A percentile compares a stretch with the other conserved stretches of the same genome.
Evolutionary conservation across 2,329 filamentous ascomycete genomes (phyloP).

Genomic region (Diaporthe sp.): DNA sequence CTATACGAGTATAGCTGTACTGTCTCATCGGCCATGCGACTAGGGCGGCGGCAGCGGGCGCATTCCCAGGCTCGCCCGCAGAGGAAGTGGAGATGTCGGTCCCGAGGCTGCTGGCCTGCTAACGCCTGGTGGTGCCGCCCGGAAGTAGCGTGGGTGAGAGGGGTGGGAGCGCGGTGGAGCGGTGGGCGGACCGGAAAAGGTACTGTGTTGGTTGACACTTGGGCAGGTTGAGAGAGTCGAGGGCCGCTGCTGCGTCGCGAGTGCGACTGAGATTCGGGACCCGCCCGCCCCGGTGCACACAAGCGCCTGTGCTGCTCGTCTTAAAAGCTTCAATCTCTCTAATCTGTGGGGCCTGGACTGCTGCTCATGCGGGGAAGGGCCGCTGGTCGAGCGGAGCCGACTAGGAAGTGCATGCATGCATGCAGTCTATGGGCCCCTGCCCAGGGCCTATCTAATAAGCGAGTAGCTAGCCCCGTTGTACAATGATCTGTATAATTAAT

Average conservation of each 20-base stretch:
- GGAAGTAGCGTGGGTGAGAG: background rate
- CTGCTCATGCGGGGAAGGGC: conserved; percentile 4
- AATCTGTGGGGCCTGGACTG: conserved; percentile 10
- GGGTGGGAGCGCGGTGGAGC: background rate
- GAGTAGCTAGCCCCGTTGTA: background rate
- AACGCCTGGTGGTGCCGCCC: no score
- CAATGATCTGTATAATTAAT: background rate
- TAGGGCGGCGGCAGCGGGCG: conserved; percentile 11
- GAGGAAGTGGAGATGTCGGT: background rate
- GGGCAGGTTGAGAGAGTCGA: background rate
- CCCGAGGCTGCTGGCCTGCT: background rate
- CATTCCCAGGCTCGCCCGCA: conserved; percentile 12
- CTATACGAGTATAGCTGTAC: background rate
- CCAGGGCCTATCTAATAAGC: background rate
- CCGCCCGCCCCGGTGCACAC: background rate
- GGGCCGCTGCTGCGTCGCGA: background rate
- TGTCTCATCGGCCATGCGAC: conserved; percentile 34
- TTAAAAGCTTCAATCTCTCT: conserved; percentile 25
- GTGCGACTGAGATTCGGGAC: background rate
- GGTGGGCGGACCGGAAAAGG: background rate
- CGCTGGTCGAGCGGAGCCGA: background rate
- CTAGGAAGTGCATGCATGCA: background rate
- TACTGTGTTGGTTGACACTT: background rate
- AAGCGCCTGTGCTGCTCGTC: conserved; percentile 16
- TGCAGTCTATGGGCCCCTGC: background rate